Evolutionary conservation across 208 protist species (phyloP).

Genomic region (Naegleria fowleri): DNA sequence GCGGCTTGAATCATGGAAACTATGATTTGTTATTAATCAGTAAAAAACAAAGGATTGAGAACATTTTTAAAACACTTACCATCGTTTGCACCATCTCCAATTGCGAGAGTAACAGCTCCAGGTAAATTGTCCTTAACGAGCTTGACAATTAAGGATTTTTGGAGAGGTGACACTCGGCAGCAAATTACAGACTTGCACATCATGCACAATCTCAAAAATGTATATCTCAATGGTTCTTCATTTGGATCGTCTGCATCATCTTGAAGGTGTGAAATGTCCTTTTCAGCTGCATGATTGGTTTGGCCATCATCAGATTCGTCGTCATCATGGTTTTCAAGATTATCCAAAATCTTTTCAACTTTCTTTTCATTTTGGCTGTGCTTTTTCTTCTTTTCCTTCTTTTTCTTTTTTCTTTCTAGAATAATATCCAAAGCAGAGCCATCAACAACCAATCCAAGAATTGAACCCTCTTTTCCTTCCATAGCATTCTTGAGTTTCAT

Average conservation of each 20-base stretch:
- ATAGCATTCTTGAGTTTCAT: neutral
- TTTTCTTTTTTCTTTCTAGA: slow-evolving; percentile 4
- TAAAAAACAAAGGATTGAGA: neutral
- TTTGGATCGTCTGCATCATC: slow-evolving; percentile 4
- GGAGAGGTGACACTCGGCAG: slow-evolving; percentile 81
- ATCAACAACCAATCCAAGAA: neutral
- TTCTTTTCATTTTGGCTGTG: neutral
- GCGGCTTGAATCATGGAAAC: slow-evolving; percentile 65
- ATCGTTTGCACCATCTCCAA: slow-evolving; percentile 67
- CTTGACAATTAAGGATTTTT: slow-evolving; percentile 78
- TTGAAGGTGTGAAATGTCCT: neutral
- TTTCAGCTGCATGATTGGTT: neutral
- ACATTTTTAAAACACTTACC: slow-evolving; percentile 16
- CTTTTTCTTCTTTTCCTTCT: neutral
- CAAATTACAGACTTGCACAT: slow-evolving; percentile 72
- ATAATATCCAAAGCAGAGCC: slow-evolving; percentile 8
- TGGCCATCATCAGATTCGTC: neutral
- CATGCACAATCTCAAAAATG: slow-evolving; percentile 16
- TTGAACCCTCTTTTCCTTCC: neutral
- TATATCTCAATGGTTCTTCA: neutral
- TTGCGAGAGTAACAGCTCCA: slow-evolving; percentile 37
- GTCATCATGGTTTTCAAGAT: neutral
- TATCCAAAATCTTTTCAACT: neutral
- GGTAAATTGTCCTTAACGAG: slow-evolving; percentile 53
- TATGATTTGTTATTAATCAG: slow-evolving; percentile 46